A percentile compares a stretch with the other conserved stretches of the same genome.
phyloP scores from a whole-genome alignment of 768 basidiomycete genomes.

The Sarcodon aspratus region DNA sequence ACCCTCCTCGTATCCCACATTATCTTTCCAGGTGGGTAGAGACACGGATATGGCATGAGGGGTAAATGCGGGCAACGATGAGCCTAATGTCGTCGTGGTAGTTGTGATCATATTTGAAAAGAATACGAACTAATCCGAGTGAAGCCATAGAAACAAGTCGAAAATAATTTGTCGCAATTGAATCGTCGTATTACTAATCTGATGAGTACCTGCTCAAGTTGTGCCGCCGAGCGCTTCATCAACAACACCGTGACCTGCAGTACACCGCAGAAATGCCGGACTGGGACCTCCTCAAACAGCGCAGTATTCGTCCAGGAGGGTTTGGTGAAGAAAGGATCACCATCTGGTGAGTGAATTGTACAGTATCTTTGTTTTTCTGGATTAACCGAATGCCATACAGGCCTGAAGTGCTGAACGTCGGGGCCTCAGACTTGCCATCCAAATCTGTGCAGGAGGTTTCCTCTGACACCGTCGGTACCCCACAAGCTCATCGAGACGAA shows the following conservation, averaged over 20 bases:
- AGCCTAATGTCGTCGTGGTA: conserved; percentile 22
- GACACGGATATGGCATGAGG: conserved; percentile 94
- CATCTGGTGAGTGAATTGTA: conserved; percentile 37
- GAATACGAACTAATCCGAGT: neutral
- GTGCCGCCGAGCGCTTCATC: too few species aligned
- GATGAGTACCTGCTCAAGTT: too few species aligned
- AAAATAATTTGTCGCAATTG: too few species aligned
- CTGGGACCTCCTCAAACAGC: conserved; percentile 19
- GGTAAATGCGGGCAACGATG: conserved; percentile 51
- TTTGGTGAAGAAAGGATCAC: conserved; percentile 44
- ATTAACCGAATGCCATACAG: conserved; percentile 20
- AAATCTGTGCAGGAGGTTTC: neutral
- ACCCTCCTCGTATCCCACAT: conserved; percentile 86
- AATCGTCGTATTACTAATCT: too few species aligned
- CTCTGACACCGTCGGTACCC: neutral
- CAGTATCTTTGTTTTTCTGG: conserved; percentile 8
- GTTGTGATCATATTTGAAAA: neutral
- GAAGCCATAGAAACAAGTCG: too few species aligned
- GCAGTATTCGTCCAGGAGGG: conserved; percentile 48
- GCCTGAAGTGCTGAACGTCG: conserved; percentile 25
- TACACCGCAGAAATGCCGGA: neutral
- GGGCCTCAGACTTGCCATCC: conserved; percentile 9
- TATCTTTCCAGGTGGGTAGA: conserved; percentile 86
- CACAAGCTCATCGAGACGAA: conserved; percentile 57
- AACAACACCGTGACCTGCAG: neutral